phyloP scores from a whole-genome alignment of 495 filamentous ascomycete species.

The Oleoguttula mirabilis region DNA sequence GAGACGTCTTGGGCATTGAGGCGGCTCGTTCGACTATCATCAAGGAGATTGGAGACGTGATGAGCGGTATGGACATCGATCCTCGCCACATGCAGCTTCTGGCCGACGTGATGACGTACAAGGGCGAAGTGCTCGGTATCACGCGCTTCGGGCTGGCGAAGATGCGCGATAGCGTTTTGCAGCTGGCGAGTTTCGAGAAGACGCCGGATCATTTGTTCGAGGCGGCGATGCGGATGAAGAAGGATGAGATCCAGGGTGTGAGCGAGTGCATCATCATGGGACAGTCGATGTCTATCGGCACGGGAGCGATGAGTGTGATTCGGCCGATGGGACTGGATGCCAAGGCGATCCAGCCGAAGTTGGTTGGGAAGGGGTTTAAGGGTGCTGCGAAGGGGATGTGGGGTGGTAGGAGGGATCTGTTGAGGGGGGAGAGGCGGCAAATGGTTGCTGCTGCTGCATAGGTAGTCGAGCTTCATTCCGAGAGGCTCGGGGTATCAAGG shows the following conservation, averaged over 20 bases:
- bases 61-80: constrained; percentile 91
- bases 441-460: too few relatives aligned
- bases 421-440: background rate
- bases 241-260: constrained; percentile 80
- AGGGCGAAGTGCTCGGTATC: constrained; percentile 94
- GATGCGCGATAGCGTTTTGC: constrained; percentile 89
- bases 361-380: background rate
- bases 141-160: constrained; percentile 93
- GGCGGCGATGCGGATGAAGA: constrained; percentile 79
- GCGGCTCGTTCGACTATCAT: constrained; percentile 79
- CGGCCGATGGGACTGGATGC: constrained; percentile 56
- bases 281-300: constrained; percentile 80
- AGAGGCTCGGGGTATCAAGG: too few relatives aligned
- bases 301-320: constrained; percentile 82
- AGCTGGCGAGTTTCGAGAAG: constrained; percentile 96
- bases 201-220: constrained; percentile 97
- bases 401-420: background rate
- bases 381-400: background rate
- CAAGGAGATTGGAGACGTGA: constrained; percentile 65
- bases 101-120: constrained; percentile 99
- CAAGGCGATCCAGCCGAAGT: constrained; percentile 20
- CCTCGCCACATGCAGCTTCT: constrained; percentile 96
- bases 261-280: constrained; percentile 98
- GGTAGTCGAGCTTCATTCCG: too few relatives aligned
- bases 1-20: constrained; percentile 92